Percentiles rank a stretch among this genome's conserved stretches.
Conservation (phyloP, 140 eudicot species). For the Erigeron philadelphicus region DNA sequence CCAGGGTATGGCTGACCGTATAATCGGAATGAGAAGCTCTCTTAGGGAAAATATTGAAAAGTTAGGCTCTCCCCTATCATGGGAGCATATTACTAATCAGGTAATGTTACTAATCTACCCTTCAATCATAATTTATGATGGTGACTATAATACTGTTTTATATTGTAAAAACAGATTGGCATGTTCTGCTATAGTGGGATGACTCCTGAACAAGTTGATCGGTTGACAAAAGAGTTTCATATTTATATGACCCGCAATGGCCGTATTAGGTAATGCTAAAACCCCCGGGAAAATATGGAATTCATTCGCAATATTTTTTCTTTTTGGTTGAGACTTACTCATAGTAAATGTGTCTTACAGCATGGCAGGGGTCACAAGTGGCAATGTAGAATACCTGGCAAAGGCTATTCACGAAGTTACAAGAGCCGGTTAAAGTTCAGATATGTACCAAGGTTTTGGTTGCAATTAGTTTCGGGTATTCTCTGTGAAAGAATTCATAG, state of each 20-base stretch:
- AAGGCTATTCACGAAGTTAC: conserved; percentile 91
- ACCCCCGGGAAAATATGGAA: not conserved
- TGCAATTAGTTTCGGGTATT: conserved; percentile 19
- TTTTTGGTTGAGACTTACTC: not conserved
- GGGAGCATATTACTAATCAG: conserved; percentile 98
- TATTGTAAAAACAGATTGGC: conserved; percentile 61
- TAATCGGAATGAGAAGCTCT: conserved; percentile 89
- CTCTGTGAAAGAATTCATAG: conserved; percentile 14
- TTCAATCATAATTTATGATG: conserved; percentile 7
- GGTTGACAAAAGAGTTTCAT: conserved; percentile 77
- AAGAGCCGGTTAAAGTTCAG: conserved; percentile 37
- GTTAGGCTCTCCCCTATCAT: conserved; percentile 74
- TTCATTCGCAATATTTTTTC: not conserved
- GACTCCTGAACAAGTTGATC: conserved; percentile 97
- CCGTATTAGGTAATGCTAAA: conserved; percentile 70
- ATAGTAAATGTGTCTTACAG: conserved; percentile 39
- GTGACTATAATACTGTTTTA: not conserved
- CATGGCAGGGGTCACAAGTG: conserved; percentile 96
- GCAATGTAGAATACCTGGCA: conserved; percentile 86
- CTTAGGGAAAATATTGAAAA: conserved; percentile 80
- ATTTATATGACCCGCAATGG: conserved; percentile 96
- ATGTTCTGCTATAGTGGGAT: conserved; percentile 98
- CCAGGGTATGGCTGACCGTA: conserved; percentile 96
- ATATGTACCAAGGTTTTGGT: conserved; percentile 7
- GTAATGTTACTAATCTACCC: conserved; percentile 27